Evolutionary conservation across 2,329 filamentous ascomycete genomes (phyloP), one percentile per base, ranked within the genome.

Genomic region (Cordyceps militaris): DNA sequence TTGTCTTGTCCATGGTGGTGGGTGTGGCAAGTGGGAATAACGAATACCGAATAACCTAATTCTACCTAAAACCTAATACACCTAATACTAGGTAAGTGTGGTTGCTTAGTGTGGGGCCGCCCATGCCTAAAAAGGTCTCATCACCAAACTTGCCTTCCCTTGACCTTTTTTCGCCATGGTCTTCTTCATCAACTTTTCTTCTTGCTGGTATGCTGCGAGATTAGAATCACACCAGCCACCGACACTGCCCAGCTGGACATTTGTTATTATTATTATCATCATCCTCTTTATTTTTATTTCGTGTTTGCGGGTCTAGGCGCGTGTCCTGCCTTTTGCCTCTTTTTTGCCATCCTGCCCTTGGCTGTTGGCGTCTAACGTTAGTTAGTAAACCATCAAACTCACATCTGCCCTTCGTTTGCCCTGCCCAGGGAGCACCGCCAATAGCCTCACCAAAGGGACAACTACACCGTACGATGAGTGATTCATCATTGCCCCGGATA

Each of bases 131-230:
- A 24, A 32, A 42, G 13, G 44, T 56, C 43, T 49, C 53, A 49
- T 56, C 53, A 56, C 24, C 36, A 28, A n/a, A 13, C n/a, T 32
- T 32, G 30, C 30, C 30, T 53, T 53, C 34, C 24, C 24, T 40
- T 19, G 9, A 10, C 49, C n/a, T n/a, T n/a, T n/a, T n/a, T n/a
- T n/a, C n/a, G n/a, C n/a, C n/a, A n/a, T n/a, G n/a, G n/a, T n/a
- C 40, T 47, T 24, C 28, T 23, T 47, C 56, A 48, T 47, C 56
- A n/a, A 26, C 4, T 30, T 23, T 19, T 24, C 36, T 30, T 23
- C 26, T 24, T 44, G 28, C 40, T 52, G 56, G 56, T 53, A 58
- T 58, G 56, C 56, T 40, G 42, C 48, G 28, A 58, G 32, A 58
- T 58, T 58, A 53, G 19, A 21, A 58, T 47, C 40, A 52, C 46